Evolutionary conservation across 208 protist species (phyloP).

Genomic region (Naegleria fowleri): DNA sequence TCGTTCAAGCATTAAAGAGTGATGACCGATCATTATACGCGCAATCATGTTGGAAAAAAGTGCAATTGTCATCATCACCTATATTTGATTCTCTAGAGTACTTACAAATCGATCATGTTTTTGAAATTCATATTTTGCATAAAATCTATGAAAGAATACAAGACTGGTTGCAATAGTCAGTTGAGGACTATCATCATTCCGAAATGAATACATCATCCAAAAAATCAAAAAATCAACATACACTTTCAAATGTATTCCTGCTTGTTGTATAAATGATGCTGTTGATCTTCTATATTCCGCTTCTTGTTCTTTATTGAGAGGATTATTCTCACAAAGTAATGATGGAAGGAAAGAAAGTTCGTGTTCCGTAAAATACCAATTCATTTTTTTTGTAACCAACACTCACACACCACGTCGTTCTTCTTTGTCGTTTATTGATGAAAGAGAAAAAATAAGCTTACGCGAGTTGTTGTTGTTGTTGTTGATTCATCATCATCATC

Average conservation of each 20-base stretch:
- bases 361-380: not conserved
- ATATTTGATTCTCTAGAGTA: too few species aligned
- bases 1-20: not conserved
- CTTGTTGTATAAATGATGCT: not conserved
- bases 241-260: not conserved
- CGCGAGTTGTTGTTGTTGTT: too few species aligned
- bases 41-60: too few species aligned
- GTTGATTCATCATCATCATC: too few species aligned
- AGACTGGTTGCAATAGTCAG: slow-evolving; percentile 62
- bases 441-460: too few species aligned
- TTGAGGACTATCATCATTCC: slow-evolving; percentile 43
- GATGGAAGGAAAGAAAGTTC: not conserved
- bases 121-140: slow-evolving; percentile 51
- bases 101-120: slow-evolving; percentile 50
- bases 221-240: too few species aligned
- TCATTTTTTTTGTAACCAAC: not conserved
- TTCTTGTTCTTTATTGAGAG: not conserved
- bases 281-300: not conserved
- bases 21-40: too few species aligned
- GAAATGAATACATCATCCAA: too few species aligned
- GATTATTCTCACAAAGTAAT: not conserved
- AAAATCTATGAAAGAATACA: slow-evolving; percentile 69
- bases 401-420: too few species aligned
- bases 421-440: too few species aligned
- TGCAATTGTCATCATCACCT: too few species aligned